Evolutionary conservation across 306 rosid species (phyloP).

Genomic region (Castanospermum australe): DNA sequence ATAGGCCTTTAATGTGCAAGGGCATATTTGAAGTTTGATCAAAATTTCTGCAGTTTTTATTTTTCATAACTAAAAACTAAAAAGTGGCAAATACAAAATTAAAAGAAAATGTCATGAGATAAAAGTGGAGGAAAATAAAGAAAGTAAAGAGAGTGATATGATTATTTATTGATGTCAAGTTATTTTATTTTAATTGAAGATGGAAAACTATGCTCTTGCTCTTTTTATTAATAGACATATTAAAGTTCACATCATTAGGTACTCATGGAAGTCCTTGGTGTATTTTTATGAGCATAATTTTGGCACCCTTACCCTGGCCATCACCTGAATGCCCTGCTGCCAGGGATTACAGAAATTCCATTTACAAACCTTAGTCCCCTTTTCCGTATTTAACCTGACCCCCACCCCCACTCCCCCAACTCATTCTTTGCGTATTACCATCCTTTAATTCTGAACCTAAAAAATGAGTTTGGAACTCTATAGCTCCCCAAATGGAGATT

Average conservation of each 20-base stretch:
- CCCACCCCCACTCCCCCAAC: too few species aligned
- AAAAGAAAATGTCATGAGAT: neutral
- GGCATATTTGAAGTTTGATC: neutral
- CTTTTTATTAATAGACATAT: too few species aligned
- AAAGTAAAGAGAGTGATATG: neutral
- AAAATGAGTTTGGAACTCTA: neutral
- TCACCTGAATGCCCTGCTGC: neutral
- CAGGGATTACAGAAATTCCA: neutral
- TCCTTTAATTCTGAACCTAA: conserved; percentile 1
- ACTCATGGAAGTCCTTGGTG: too few species aligned
- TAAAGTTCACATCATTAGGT: too few species aligned
- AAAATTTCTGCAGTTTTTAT: neutral
- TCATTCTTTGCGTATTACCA: neutral
- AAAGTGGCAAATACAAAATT: neutral
- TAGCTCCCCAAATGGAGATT: neutral
- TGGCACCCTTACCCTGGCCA: neutral
- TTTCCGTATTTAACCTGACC: too few species aligned
- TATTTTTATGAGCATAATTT: neutral
- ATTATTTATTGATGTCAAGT: neutral
- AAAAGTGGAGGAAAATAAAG: neutral
- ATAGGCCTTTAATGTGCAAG: neutral
- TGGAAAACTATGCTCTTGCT: too few species aligned
- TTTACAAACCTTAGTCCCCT: neutral
- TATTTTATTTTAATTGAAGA: too few species aligned
- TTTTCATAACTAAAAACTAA: neutral